A percentile compares a stretch with the other conserved stretches of the same genome.
Evolutionary conservation across 345 rosid genomes (phyloP).

Genomic region (Linum usitatissimum): DNA sequence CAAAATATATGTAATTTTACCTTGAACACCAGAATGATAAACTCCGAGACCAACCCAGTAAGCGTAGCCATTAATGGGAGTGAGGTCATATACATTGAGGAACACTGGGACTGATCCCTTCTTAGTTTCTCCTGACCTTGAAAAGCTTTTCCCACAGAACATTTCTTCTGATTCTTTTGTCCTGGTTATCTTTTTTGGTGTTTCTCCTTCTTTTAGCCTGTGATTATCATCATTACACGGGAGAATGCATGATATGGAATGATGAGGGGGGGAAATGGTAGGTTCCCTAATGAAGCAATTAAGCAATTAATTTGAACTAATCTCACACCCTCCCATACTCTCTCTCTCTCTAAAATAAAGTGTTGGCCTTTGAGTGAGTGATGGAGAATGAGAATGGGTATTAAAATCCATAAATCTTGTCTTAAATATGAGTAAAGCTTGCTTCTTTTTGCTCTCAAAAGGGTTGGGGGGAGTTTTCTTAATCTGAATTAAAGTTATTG

Average conservation of each 20-base stretch:
- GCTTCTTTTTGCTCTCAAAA: background rate
- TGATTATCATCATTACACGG: background rate
- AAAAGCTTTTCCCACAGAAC: conserved; percentile 51
- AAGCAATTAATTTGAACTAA: too few species aligned
- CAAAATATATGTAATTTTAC: conserved; percentile 23
- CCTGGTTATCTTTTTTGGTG: background rate
- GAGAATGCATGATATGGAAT: background rate
- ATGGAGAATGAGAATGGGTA: background rate
- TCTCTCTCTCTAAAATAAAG: background rate
- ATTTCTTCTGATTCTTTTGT: conserved; percentile 17
- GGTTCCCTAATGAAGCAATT: too few species aligned
- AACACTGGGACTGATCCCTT: conserved; percentile 78
- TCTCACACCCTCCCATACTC: background rate
- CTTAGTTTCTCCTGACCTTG: conserved; percentile 27
- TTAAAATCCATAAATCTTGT: background rate
- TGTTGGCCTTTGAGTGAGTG: background rate
- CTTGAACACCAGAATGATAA: conserved; percentile 97
- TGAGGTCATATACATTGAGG: conserved; percentile 94
- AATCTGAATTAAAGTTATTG: background rate
- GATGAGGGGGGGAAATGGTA: background rate
- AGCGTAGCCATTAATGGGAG: conserved; percentile 88
- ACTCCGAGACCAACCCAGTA: conserved; percentile 98
- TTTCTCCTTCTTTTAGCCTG: background rate
- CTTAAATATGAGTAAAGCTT: background rate
- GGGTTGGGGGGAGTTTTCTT: too few species aligned